Conservation (phyloP, 1,284 basidiomycete genomes). For the Pseudozyma tsukubaensis region DNA sequence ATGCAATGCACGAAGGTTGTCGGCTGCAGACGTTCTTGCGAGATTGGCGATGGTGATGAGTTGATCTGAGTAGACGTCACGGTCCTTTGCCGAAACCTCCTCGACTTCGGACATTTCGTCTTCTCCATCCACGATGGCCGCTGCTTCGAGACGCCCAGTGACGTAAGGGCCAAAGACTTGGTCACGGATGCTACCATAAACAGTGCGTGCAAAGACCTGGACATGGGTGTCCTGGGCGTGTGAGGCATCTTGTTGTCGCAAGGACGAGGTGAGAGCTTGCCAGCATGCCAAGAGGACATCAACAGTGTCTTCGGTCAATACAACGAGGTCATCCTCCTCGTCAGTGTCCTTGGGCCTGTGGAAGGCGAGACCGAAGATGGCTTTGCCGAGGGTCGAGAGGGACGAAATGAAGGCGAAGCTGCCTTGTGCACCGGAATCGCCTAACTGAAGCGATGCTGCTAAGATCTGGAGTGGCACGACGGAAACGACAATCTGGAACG, state of each 20-base stretch:
- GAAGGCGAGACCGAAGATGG: constrained; percentile 51
- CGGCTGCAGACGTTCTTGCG: constrained; percentile 44
- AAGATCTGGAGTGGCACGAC: constrained; percentile 39
- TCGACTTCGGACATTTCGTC: constrained; percentile 52
- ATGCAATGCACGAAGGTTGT: constrained; percentile 27
- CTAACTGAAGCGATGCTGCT: constrained; percentile 23
- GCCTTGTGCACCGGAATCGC: constrained; percentile 16
- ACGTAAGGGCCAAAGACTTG: constrained; percentile 60
- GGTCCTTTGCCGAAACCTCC: constrained; percentile 52
- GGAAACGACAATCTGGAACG: constrained; percentile 39
- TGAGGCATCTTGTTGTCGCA: constrained; percentile 27
- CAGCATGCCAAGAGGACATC: constrained; percentile 47
- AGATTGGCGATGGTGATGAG: constrained; percentile 57
- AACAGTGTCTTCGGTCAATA: constrained; percentile 50
- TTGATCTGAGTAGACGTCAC: constrained; percentile 60
- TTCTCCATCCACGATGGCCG: constrained; percentile 22
- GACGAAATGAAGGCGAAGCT: constrained; percentile 39
- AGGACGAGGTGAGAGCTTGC: constrained; percentile 33
- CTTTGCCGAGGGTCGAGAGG: constrained; percentile 34
- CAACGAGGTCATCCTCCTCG: constrained; percentile 55
- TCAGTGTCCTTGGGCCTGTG: constrained; percentile 35
- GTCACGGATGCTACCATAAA: constrained; percentile 49
- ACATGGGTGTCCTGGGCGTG: constrained; percentile 28
- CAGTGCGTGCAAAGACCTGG: constrained; percentile 29
- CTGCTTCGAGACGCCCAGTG: constrained; percentile 51